Evolutionary conservation across 331 rosid genomes (phyloP).

Genomic region (Dryas integrifolia): DNA sequence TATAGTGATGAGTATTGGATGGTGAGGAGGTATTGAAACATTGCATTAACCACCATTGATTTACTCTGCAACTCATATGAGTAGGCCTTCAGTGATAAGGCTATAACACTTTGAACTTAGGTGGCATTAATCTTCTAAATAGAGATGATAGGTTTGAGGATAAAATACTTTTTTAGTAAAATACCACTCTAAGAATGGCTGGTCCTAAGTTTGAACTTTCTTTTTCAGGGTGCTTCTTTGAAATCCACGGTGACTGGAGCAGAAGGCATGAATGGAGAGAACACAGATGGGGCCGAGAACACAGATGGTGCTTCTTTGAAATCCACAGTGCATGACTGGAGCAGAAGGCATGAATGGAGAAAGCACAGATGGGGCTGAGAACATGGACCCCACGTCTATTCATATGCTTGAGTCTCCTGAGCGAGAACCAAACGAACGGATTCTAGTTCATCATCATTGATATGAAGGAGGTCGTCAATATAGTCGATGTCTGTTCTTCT

Average conservation of each 20-base stretch:
- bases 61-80: background rate
- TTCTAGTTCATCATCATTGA: too few species aligned
- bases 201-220: constrained; percentile 26
- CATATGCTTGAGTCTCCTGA: too few species aligned
- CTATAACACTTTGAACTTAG: background rate
- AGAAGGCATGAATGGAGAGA: too few species aligned
- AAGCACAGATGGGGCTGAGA: too few species aligned
- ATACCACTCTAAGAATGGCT: constrained; percentile 5
- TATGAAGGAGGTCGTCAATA: too few species aligned
- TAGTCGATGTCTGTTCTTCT: too few species aligned
- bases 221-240: constrained; percentile 66
- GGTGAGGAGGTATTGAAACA: too few species aligned
- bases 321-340: constrained; percentile 76
- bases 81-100: background rate
- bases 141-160: constrained; percentile 7
- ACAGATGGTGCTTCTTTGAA: constrained; percentile 60
- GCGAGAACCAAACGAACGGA: too few species aligned
- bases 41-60: background rate
- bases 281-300: too few species aligned
- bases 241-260: constrained; percentile 86
- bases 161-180: too few species aligned
- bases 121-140: constrained; percentile 1
- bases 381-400: too few species aligned
- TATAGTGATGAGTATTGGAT: constrained; percentile 4
- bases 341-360: too few species aligned